Evolutionary conservation across 495 filamentous ascomycete genomes (phyloP).

Genomic region (Oidiodendron maius): DNA sequence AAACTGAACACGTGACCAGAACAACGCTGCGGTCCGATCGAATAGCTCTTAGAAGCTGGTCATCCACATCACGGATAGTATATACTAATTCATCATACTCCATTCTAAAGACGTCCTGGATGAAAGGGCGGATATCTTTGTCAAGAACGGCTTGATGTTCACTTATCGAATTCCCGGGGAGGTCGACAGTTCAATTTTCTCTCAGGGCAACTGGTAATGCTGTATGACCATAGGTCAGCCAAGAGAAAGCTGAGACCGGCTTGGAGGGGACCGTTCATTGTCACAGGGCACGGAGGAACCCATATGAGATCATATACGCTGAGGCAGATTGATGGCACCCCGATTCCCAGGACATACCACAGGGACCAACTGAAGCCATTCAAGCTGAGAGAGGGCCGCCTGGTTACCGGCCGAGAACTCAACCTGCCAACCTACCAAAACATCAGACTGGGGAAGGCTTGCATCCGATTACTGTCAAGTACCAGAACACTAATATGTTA

Average conservation of each 20-base stretch:
- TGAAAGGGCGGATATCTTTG: conserved; percentile 1
- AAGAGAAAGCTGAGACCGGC: not conserved
- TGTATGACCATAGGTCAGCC: too few species aligned
- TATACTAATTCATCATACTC: not conserved
- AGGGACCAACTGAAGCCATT: too few species aligned
- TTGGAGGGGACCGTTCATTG: not conserved
- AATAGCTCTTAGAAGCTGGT: not conserved
- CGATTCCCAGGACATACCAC: not conserved
- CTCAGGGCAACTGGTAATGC: too few species aligned
- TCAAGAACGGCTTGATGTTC: not conserved
- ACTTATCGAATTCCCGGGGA: not conserved
- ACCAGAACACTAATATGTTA: too few species aligned
- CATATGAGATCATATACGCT: not conserved
- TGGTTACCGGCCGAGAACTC: too few species aligned
- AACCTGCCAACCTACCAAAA: too few species aligned
- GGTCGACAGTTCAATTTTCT: too few species aligned
- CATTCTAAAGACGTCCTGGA: not conserved
- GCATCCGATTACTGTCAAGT: too few species aligned
- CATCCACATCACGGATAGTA: not conserved
- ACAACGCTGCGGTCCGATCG: not conserved
- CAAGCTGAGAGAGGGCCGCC: too few species aligned
- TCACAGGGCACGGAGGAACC: not conserved
- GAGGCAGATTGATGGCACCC: not conserved
- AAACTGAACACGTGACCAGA: not conserved
- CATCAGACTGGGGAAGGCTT: too few species aligned